phyloP scores from a whole-genome alignment of 2,329 filamentous ascomycete genomes.

The Sporothrix humicola region DNA sequence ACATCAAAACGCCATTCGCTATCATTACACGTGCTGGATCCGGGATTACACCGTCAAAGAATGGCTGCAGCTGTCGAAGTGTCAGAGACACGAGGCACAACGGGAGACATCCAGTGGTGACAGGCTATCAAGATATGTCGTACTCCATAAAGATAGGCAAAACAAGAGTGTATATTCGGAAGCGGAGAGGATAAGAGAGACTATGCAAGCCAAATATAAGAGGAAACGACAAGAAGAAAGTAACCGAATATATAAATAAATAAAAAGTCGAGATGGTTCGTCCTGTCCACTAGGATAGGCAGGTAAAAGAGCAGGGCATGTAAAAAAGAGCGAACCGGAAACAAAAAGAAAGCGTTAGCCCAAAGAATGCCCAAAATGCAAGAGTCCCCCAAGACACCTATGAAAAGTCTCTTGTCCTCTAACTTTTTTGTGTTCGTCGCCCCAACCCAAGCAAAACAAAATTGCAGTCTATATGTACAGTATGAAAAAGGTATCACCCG shows the following conservation, averaged over 20 bases:
- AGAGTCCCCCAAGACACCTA: conserved; percentile 22
- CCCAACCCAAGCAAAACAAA: conserved; percentile 14
- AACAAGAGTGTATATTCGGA: not conserved
- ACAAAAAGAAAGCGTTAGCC: not conserved
- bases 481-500: not conserved
- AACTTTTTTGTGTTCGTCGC: not conserved
- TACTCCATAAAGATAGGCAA: too few species aligned
- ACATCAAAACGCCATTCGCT: not conserved
- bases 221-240: too few species aligned
- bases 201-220: not conserved
- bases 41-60: not conserved
- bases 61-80: too few species aligned
- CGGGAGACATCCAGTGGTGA: not conserved
- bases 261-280: conserved; percentile 32
- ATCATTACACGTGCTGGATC: conserved; percentile 17
- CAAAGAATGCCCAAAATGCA: not conserved
- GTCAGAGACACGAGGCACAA: not conserved
- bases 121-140: not conserved
- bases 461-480: conserved; percentile 33
- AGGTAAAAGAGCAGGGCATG: conserved; percentile 5
- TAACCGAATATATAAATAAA: not conserved
- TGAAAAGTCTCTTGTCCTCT: not conserved
- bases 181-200: conserved; percentile 3
- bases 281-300: conserved; percentile 8
- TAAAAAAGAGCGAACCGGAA: not conserved